Percentiles rank a stretch among this genome's conserved stretches.
Evolutionary conservation across 2,329 filamentous ascomycete species (phyloP).

Genomic region (Aureobasidium musti): DNA sequence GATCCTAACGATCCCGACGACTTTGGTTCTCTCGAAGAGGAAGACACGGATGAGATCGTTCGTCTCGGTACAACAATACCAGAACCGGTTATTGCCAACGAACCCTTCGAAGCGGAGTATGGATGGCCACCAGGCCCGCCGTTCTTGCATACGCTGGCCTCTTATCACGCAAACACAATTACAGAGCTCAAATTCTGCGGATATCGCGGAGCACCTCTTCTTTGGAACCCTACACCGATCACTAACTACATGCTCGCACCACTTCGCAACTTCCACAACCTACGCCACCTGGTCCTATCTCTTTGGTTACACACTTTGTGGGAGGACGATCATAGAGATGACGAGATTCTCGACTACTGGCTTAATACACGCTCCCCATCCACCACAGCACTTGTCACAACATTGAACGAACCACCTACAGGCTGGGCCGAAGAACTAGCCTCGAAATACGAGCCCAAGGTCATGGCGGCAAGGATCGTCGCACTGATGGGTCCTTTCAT

Average conservation of each 20-base stretch:
- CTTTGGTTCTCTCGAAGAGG: conserved; percentile 37
- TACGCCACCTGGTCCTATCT: conserved; percentile 46
- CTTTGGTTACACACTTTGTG: conserved; percentile 48
- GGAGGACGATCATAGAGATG: conserved; percentile 45
- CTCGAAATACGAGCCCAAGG: conserved; percentile 45
- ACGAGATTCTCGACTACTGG: conserved; percentile 51
- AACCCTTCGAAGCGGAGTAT: conserved; percentile 43
- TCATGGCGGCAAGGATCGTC: conserved; percentile 47
- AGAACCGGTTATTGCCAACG: conserved; percentile 33
- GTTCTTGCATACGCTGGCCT: conserved; percentile 48
- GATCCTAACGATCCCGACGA: conserved; percentile 31
- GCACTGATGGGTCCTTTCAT: conserved; percentile 46
- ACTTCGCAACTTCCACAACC: conserved; percentile 47
- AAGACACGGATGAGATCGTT: conserved; percentile 38
- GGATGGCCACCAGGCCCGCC: conserved; percentile 46
- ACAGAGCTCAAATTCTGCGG: conserved; percentile 53
- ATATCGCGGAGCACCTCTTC: conserved; percentile 48
- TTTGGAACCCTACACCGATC: conserved; percentile 45
- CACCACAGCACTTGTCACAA: conserved; percentile 44
- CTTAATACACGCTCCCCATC: conserved; percentile 44
- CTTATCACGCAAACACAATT: conserved; percentile 45
- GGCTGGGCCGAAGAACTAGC: conserved; percentile 48
- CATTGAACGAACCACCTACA: conserved; percentile 39
- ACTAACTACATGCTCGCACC: conserved; percentile 44
- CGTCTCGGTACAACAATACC: conserved; percentile 34